Evolutionary conservation across 495 filamentous ascomycete species (phyloP), one percentile per base, ranked within the genome.

Genomic region (Podospora conica): DNA sequence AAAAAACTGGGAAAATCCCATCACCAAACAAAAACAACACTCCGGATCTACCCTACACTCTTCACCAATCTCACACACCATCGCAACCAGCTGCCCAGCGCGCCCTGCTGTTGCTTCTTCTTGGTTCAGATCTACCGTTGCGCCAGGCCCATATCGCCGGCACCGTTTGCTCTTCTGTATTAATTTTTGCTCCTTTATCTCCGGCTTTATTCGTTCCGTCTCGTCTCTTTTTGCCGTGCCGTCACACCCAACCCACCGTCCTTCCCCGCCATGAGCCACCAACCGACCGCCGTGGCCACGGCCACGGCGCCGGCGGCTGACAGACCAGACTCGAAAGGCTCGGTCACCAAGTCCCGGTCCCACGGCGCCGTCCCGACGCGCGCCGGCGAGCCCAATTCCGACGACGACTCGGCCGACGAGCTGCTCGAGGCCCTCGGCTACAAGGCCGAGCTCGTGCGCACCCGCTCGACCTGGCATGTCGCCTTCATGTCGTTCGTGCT

Each of bases 401-500:
- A 65, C 40, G 28, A 31, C 48, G 66, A 65, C 11, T 69, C 67
- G 25, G 82, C 81, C 58, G 82, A 85, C 69, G 76, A 80, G 66
- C 58, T 84, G 62, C 77, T 85, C 63, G 77, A 75, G 33, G 79
- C 79, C 58, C 77, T 85, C 64, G 83, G 83, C 23, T 85, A 85
- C 73, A 79, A 78, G 70, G 74, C 82, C 60, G 83, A 85, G 65
- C 59, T 85, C 21, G 65, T 73, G 66, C 80, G 83, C 53, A 84
- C 78, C 48, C 78, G 83, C 11, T 84, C 82, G 9, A 85, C 83
- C 3, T 78, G 83, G 53, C 82, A 84, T 65, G 83, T 84, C 61
- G 82, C 82, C 24, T 85, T 85, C 75, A 85, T 85, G 83, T 83
- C 80, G 60, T 85, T 85, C 64, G 82, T 85, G 59, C 78, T 83